Evolutionary conservation across 805 yeast species (phyloP), one percentile per base, ranked within the genome.

Genomic region (Nakazawaea peltata): DNA sequence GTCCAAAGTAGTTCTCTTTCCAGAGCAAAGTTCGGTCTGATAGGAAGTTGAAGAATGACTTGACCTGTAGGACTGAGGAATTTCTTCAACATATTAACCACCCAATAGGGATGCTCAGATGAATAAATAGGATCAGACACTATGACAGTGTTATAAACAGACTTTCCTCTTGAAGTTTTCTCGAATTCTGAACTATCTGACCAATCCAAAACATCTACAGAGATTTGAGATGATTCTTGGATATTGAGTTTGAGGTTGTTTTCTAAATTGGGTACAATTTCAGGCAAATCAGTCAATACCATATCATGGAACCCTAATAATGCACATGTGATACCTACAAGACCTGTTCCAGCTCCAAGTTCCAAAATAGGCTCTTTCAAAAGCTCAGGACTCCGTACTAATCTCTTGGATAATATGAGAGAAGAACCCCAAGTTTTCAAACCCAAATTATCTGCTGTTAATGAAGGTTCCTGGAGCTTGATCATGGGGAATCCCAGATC

Each of bases 351-450:
- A 0, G 97, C 68, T 0, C 98, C 98, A n/a, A 92, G 59, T 48
- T 90, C 98, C 19, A 83, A 52, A 0, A 78, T 47, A 4, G 53
- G 68, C 26, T 50, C 56, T 7, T 23, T 5, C 3, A 60, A 30
- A n/a, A 54, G 26, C 1, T 37, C 33, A n/a, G 43, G 28, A 8
- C 50, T 48, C 19, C 52, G 45, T 5, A 67, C 53, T 3, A 85
- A 51, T 18, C 81, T 56, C 23, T 68, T 60, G 3, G 92, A 69
- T 17, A 92, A 58, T 5, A 85, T 67, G 18, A 82, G 58, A 0
- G 97, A 76, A 0, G 97, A 82, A 0, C 97, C 98, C 98, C 98
- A 90, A 0, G 98, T 90, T 43, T 90, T 86, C 53, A 86, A 65
- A 0, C 98, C 98, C 16, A 92, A 59, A 42, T 81, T 82, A 55